Evolutionary conservation across 371 early-diverging fungal species (phyloP), one percentile per base, ranked within the genome.

Genomic region (Mucor indicus): DNA sequence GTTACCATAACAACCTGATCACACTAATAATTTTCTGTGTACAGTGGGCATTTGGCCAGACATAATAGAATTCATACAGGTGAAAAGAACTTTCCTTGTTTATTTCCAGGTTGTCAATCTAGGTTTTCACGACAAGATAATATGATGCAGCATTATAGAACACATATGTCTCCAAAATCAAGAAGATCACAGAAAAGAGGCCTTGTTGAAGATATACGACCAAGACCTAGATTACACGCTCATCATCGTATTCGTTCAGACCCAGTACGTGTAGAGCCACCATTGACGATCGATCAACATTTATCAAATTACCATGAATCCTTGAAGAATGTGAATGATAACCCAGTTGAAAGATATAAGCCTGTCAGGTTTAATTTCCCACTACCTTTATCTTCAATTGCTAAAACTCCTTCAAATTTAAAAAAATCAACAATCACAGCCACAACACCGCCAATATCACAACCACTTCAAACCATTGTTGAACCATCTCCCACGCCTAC

Each of bases 1-100:
- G n/a, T n/a, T n/a, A n/a, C n/a, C n/a, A n/a, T n/a, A n/a, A n/a
- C n/a, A n/a, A 31, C 31, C 19, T 13, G 27, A 15, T 23, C 13
- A 10, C 22, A 30, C 24, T 35, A 33, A 31, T 23, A 32, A 45
- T 11, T 41, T 15, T 8, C 15, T 27, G 12, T 35, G 20, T 35
- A 32, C 50, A 89, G 90, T 68, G 88, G 89, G 0, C 89, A 94
- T 65, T 69, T 96, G 42, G 90, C 92, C 37, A 77, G 96, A 35
- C 95, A 95, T 67, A 83, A 89, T 57, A 75, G 92, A 21, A 91
- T 93, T 43, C 95, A 93, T 59, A 93, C 95, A 0, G 93, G 93
- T 22, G 94, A 94, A 66, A 92, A 89, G 66, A 93, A 93, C 45
- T 94, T 88, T 60, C 73, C 83, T 20, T 96, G 96, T 58, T 59